Evolutionary conservation across 805 yeast genomes (phyloP), one percentile per base, ranked within the genome.

Genomic region (Debaryomyces hansenii): DNA sequence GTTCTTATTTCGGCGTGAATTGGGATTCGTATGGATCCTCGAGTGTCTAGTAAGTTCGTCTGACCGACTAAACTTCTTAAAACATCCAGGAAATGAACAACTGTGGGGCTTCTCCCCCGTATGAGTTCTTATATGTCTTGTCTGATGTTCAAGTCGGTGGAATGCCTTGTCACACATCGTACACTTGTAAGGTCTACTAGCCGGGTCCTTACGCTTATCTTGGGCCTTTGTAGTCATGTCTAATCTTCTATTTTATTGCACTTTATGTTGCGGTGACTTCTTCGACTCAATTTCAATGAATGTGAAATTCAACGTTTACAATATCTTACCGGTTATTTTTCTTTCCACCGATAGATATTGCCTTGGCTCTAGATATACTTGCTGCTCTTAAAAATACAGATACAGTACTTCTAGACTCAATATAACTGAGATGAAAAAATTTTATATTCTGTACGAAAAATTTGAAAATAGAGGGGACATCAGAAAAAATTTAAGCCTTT

Each of bases 51-150:
- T 85, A 43, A 85, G 68, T 59, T 85, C 92, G 62, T 85, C 92
- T 27, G 85, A 79, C 46, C 92, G 69, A 40, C 85, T 78, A 57
- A 85, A 85, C 49, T 77, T 72, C 66, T 85, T 85, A 46, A 74
- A 69, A 62, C 92, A 85, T 0, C 87, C 87, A 0, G 86, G 85
- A 53, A 75, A 85, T 21, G 82, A 77, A 64, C 91, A 85, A n/a
- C 77, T 78, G 62, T 85, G 90, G 3, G 92, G 92, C 60, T 83
- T 85, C 58, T 86, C 91, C 20, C 92, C 92, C 0, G 92, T 85
- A 58, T 85, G 92, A 10, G 90, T 85, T 57, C 91, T 70, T 48
- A 85, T 83, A 57, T 85, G 92, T 57, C 92, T 75, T 7, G 90
- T 84, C 59, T 84, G 90, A 63, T 85, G 92, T 57, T 85, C 92